These are phyloP conservation scores for Populus tremula DNA, from an alignment of 345 rosid species.

Conservation along the genomic window DNA sequence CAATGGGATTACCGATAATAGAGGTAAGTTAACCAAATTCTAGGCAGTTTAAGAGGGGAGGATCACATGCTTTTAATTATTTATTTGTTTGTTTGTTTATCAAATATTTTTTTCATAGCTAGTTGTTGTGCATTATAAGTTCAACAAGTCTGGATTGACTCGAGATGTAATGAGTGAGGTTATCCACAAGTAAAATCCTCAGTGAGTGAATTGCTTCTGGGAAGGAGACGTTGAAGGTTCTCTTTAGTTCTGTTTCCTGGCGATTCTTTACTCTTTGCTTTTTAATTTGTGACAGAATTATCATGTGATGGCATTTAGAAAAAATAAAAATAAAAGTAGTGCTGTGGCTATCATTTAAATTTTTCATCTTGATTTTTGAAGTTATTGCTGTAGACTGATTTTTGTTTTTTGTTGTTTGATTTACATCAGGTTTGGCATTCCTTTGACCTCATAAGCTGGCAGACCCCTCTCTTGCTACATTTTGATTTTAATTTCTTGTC, in stretches of 20 bases:
- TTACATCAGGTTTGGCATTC: conserved; percentile 20
- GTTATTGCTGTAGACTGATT: neutral
- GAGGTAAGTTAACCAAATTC: neutral
- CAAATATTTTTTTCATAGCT: neutral
- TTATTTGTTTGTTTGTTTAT: neutral
- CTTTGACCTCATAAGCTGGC: conserved; percentile 12
- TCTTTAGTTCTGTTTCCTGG: neutral
- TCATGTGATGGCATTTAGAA: neutral
- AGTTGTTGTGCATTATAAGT: neutral
- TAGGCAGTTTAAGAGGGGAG: conserved; percentile 10
- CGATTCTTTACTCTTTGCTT: neutral
- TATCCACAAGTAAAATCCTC: neutral
- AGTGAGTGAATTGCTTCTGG: neutral
- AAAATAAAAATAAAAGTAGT: neutral
- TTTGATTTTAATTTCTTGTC: conserved; percentile 19
- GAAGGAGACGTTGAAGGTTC: neutral
- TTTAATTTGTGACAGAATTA: neutral
- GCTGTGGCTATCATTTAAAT: neutral
- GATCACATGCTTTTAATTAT: conserved; percentile 23
- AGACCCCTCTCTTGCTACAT: conserved; percentile 14
- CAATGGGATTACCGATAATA: neutral
- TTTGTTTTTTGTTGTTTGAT: neutral
- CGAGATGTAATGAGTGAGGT: neutral
- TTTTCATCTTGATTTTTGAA: neutral
- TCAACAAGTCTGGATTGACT: neutral